phyloP scores from a whole-genome alignment of 2,329 filamentous ascomycete genomes.

The Cercospora sesami region DNA sequence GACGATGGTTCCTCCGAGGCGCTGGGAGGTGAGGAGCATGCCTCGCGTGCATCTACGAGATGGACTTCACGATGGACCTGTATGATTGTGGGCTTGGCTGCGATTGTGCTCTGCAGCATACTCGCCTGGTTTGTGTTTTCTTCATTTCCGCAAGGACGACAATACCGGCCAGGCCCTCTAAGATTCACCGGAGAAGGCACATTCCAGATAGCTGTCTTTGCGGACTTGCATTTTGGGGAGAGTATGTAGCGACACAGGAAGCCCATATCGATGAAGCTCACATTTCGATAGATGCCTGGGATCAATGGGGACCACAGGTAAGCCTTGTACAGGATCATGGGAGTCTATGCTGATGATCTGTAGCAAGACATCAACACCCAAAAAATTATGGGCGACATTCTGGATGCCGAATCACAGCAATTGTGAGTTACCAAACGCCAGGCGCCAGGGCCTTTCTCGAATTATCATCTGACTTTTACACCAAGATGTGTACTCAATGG shows the following conservation, averaged over 20 bases:
- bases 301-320: conserved; percentile 41
- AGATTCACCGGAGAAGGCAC: conserved; percentile 38
- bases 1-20: neutral
- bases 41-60: neutral
- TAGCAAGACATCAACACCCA: conserved; percentile 58
- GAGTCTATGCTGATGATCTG: conserved; percentile 33
- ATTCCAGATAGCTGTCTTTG: conserved; percentile 61
- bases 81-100: neutral
- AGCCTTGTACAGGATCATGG: neutral
- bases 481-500: conserved; percentile 42
- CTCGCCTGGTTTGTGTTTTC: neutral
- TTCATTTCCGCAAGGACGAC: neutral
- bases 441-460: too few species aligned
- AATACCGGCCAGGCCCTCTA: conserved; percentile 16
- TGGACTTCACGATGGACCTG: neutral
- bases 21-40: neutral
- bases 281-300: conserved; percentile 34
- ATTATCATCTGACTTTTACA: too few species aligned
- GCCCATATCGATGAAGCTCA: conserved; percentile 38
- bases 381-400: conserved; percentile 58
- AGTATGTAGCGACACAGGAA: conserved; percentile 39
- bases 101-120: neutral
- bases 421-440: conserved; percentile 54
- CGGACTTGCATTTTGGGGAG: conserved; percentile 72
- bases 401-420: conserved; percentile 58